phyloP scores from a whole-genome alignment of 2,329 filamentous ascomycete genomes.

The Nothophaeocryptopus gaeumannii region DNA sequence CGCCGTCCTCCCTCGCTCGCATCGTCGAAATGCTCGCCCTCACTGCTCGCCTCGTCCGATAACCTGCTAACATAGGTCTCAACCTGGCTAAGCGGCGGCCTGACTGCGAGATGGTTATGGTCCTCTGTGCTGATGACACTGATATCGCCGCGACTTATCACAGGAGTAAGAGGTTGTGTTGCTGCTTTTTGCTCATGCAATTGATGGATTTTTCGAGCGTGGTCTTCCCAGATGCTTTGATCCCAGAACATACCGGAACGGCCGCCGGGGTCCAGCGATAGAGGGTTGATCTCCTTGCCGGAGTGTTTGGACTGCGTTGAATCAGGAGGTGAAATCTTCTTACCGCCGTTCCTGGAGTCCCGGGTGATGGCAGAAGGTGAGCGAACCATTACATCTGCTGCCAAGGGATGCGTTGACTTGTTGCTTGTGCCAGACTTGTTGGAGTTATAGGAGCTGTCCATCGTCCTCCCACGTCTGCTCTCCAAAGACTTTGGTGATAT shows the following conservation, averaged over 20 bases:
- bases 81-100: slow-evolving; percentile 36
- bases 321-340: neutral
- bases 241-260: slow-evolving; percentile 57
- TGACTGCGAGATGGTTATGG: slow-evolving; percentile 21
- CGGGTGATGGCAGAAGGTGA: slow-evolving; percentile 18
- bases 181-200: slow-evolving; percentile 8
- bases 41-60: slow-evolving; percentile 54
- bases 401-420: slow-evolving; percentile 18
- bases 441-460: neutral
- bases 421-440: slow-evolving; percentile 6
- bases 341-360: neutral
- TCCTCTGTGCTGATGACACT: slow-evolving; percentile 12
- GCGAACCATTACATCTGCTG: slow-evolving; percentile 16
- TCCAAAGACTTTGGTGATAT: slow-evolving; percentile 47
- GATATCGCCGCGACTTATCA: slow-evolving; percentile 1
- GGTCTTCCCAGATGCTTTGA: slow-evolving; percentile 33
- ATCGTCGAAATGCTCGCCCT: slow-evolving; percentile 46
- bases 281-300: slow-evolving; percentile 24
- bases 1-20: slow-evolving; percentile 37
- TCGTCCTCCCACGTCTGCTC: slow-evolving; percentile 11
- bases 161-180: neutral
- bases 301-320: slow-evolving; percentile 14
- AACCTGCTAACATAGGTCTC: slow-evolving; percentile 53
- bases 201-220: slow-evolving; percentile 19
- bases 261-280: slow-evolving; percentile 45